These are phyloP conservation scores for Cymbopogon citratus DNA, from an alignment of 176 grass and related monocot genomes.

Conservation along the genomic window DNA sequence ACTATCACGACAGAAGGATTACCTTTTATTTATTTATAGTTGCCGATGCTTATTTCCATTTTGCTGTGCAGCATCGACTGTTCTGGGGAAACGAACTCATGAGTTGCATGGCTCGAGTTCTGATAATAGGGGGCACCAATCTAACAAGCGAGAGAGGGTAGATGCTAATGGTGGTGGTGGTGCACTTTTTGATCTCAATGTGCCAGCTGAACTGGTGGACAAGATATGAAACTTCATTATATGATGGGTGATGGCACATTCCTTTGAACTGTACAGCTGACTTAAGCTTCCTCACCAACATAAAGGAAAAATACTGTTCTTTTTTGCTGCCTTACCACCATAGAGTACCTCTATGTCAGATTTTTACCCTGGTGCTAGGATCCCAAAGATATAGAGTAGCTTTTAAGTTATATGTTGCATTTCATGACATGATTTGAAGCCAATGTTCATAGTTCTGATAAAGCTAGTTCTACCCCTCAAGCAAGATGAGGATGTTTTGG, in stretches of 20 bases:
- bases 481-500: slow-evolving; percentile 23
- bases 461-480: slow-evolving; percentile 26
- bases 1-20: background rate
- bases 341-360: slow-evolving; percentile 4
- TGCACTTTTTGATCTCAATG: slow-evolving; percentile 81
- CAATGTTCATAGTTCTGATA: slow-evolving; percentile 40
- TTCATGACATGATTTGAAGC: slow-evolving; percentile 19
- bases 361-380: slow-evolving; percentile 20
- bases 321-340: slow-evolving; percentile 32
- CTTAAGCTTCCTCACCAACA: slow-evolving; percentile 42
- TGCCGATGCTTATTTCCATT: slow-evolving; percentile 22
- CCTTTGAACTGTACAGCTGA: slow-evolving; percentile 57
- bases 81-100: slow-evolving; percentile 45
- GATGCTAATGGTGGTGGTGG: slow-evolving; percentile 30
- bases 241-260: slow-evolving; percentile 22
- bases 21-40: background rate
- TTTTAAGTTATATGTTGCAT: slow-evolving; percentile 35
- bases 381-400: slow-evolving; percentile 44
- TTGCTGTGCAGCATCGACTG: slow-evolving; percentile 32
- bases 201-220: slow-evolving; percentile 60
- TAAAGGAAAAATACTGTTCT: slow-evolving; percentile 41
- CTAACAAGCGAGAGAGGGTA: slow-evolving; percentile 60
- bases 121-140: slow-evolving; percentile 45
- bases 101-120: slow-evolving; percentile 68
- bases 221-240: slow-evolving; percentile 45